These are phyloP conservation scores for Laburnicola sp. DNA, from an alignment of 2,329 filamentous ascomycete genomes.

Conservation along the genomic window DNA sequence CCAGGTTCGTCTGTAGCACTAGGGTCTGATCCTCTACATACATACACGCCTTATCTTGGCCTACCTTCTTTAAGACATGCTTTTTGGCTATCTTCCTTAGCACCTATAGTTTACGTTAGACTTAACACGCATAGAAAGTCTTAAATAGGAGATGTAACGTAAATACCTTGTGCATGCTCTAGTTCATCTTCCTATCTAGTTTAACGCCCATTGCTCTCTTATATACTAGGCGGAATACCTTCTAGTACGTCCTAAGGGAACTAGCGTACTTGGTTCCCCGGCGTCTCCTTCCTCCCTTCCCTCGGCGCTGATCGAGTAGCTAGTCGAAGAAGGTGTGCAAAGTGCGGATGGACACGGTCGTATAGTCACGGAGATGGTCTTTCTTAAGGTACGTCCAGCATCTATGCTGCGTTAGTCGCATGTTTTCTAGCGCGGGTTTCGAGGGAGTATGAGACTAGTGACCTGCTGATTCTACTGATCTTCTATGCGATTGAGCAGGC, in stretches of 20 bases:
- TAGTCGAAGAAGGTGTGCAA: too few species aligned
- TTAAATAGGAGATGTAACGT: background rate
- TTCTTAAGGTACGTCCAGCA: too few species aligned
- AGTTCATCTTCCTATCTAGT: background rate
- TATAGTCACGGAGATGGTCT: too few species aligned
- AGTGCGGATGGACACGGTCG: too few species aligned
- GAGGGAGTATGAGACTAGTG: too few species aligned
- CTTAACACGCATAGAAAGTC: background rate
- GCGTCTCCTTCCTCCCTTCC: too few species aligned
- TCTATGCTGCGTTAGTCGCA: too few species aligned
- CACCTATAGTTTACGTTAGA: background rate
- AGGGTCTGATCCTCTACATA: conserved; percentile 18
- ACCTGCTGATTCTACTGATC: too few species aligned
- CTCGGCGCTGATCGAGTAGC: too few species aligned
- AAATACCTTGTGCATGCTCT: background rate
- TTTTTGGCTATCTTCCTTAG: conserved; percentile 23
- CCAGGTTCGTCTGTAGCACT: conserved; percentile 18
- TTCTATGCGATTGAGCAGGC: too few species aligned
- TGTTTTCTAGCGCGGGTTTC: too few species aligned
- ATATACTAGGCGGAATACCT: background rate
- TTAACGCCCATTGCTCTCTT: background rate
- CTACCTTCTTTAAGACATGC: conserved; percentile 18
- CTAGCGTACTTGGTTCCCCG: background rate
- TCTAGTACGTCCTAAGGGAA: background rate
- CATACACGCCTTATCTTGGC: conserved; percentile 16